Conservation (phyloP, 2,329 filamentous ascomycete genomes). For the Epichloe elymi region DNA sequence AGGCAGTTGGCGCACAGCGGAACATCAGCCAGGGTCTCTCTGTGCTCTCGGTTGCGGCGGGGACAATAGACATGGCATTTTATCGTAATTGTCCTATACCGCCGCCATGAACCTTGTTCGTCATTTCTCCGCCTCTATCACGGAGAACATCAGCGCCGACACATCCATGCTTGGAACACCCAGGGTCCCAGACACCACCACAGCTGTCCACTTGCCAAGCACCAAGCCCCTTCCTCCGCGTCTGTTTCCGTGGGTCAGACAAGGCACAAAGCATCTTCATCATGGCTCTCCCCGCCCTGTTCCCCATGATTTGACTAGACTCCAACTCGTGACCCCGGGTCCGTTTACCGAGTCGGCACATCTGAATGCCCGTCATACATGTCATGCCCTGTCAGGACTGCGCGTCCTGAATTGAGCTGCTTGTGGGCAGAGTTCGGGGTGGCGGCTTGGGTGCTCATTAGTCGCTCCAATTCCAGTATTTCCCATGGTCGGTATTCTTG, state of each 20-base stretch:
- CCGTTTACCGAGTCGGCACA: not conserved
- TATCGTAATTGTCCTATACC: too few relatives aligned
- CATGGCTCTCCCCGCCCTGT: not conserved
- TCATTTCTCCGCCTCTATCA: too few relatives aligned
- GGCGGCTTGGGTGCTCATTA: not conserved
- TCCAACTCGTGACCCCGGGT: not conserved
- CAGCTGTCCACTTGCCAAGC: too few relatives aligned
- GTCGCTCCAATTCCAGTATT: not conserved
- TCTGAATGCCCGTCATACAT: not conserved
- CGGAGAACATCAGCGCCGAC: too few relatives aligned
- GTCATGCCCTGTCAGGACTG: not conserved
- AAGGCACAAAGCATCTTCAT: too few relatives aligned
- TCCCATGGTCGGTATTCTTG: not conserved
- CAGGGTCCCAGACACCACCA: too few relatives aligned
- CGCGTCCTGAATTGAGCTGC: not conserved
- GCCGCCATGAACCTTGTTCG: too few relatives aligned
- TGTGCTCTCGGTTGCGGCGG: too few relatives aligned
- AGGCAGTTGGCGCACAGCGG: not conserved
- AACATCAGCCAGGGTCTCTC: not conserved
- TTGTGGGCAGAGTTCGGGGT: not conserved
- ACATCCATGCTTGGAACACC: too few relatives aligned
- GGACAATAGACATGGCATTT: too few relatives aligned
- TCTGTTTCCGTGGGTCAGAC: too few relatives aligned
- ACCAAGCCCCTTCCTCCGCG: too few relatives aligned
- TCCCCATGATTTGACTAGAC: not conserved